phyloP scores from a whole-genome alignment of 495 filamentous ascomycete species.

The Staphylotrichum tortipilum region DNA sequence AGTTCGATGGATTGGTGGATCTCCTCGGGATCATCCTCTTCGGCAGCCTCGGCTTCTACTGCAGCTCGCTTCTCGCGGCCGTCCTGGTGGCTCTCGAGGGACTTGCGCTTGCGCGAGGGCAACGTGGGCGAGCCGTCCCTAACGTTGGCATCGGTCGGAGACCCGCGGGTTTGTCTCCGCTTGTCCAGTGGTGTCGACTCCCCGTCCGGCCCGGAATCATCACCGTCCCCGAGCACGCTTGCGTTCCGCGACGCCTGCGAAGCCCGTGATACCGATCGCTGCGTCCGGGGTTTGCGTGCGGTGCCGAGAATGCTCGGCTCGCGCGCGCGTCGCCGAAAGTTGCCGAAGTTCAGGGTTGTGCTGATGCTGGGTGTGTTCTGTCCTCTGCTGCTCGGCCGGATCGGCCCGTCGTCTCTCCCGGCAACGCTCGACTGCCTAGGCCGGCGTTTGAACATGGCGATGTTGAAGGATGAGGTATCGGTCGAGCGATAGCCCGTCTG shows the following conservation, averaged over 20 bases:
- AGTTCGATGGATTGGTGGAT: conserved; percentile 25
- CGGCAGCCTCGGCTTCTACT: conserved; percentile 7
- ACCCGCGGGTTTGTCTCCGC: conserved; percentile 25
- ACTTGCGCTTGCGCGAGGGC: conserved; percentile 40
- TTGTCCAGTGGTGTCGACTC: conserved; percentile 35
- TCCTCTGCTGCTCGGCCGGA: conserved; percentile 42
- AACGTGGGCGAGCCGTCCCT: conserved; percentile 16
- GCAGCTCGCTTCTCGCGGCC: conserved; percentile 19
- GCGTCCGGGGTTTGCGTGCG: conserved; percentile 27
- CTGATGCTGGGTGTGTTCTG: conserved; percentile 37
- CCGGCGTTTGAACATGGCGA: conserved; percentile 35
- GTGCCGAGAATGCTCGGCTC: conserved; percentile 43
- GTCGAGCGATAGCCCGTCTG: conserved; percentile 30
- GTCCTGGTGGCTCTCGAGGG: conserved; percentile 28
- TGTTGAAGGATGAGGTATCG: conserved; percentile 37
- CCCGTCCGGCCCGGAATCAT: conserved; percentile 37
- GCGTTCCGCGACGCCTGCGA: conserved; percentile 16
- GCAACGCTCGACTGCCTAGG: conserved; percentile 40
- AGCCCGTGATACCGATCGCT: conserved; percentile 21
- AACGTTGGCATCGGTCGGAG: conserved; percentile 2
- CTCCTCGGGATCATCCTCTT: conserved; percentile 3
- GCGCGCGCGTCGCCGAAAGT: conserved; percentile 36
- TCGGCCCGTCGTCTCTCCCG: conserved; percentile 34
- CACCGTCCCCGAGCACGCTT: conserved; percentile 22
- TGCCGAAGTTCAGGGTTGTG: conserved; percentile 37